Evolutionary conservation across 1,284 basidiomycete species (phyloP).

Genomic region (Inonotus hispidus): DNA sequence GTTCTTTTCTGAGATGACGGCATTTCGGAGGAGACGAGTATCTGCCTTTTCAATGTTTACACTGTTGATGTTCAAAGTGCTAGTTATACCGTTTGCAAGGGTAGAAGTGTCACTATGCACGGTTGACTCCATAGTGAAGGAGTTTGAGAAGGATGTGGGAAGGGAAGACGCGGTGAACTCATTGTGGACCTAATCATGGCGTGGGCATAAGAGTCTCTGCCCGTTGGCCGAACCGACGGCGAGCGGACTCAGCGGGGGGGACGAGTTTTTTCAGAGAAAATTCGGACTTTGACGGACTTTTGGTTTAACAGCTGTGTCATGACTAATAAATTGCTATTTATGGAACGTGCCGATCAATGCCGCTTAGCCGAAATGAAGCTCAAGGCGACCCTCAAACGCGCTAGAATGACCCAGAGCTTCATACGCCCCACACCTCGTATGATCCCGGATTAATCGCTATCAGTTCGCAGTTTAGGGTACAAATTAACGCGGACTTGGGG

Average conservation of each 20-base stretch:
- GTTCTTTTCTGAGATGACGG: neutral
- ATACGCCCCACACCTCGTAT: too few species aligned
- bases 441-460: too few species aligned
- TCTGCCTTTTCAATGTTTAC: neutral
- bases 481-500: too few species aligned
- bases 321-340: neutral
- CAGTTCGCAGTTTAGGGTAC: too few species aligned
- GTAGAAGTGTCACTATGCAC: conserved; percentile 5
- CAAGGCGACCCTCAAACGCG: too few species aligned
- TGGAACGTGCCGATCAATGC: neutral
- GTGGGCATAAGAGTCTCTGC: too few species aligned
- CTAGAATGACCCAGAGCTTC: neutral
- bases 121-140: neutral
- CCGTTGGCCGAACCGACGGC: neutral
- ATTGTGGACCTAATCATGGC: neutral
- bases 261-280: too few species aligned
- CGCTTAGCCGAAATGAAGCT: neutral
- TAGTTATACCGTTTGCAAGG: conserved; percentile 5
- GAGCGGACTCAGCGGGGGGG: too few species aligned
- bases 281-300: neutral
- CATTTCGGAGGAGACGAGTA: neutral
- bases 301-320: neutral
- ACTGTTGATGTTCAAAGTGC: neutral
- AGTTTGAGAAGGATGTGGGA: neutral
- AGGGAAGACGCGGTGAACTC: neutral